Percentiles rank a stretch among this genome's conserved stretches.
Conservation (phyloP, 441 rosid genomes). For the Kokia cookei region DNA sequence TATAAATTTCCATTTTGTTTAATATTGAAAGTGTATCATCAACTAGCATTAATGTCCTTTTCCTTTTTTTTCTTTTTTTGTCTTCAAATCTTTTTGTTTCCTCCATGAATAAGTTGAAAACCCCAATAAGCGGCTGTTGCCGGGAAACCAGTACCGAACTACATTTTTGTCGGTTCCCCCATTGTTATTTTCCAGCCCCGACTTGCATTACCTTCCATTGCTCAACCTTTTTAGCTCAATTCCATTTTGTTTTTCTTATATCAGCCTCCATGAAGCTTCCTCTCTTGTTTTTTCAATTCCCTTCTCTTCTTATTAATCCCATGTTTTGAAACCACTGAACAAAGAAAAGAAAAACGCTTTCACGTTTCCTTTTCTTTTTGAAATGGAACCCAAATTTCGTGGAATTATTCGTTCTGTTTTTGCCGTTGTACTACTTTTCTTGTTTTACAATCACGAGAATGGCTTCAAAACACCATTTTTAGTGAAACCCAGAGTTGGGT, state of each 20-base stretch:
- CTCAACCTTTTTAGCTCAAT: neutral
- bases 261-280: neutral
- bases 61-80: neutral
- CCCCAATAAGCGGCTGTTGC: neutral
- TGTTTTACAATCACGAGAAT: conserved; percentile 18
- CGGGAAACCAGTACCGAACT: neutral
- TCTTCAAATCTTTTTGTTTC: neutral
- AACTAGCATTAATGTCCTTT: neutral
- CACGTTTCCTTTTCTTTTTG: neutral
- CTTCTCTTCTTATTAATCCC: neutral
- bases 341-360: neutral
- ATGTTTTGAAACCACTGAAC: neutral
- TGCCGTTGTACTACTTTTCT: conserved; percentile 20
- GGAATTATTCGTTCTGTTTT: conserved; percentile 22
- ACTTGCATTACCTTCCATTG: neutral
- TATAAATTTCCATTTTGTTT: too few species aligned
- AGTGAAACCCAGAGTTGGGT: neutral
- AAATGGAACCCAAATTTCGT: conserved; percentile 4
- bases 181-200: neutral
- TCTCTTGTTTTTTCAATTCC: neutral
- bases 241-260: neutral
- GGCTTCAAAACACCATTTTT: conserved; percentile 3
- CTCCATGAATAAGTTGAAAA: neutral
- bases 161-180: neutral
- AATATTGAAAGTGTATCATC: neutral